Conservation (phyloP, 2,329 filamentous ascomycete genomes). For the Zasmidium cellare region DNA sequence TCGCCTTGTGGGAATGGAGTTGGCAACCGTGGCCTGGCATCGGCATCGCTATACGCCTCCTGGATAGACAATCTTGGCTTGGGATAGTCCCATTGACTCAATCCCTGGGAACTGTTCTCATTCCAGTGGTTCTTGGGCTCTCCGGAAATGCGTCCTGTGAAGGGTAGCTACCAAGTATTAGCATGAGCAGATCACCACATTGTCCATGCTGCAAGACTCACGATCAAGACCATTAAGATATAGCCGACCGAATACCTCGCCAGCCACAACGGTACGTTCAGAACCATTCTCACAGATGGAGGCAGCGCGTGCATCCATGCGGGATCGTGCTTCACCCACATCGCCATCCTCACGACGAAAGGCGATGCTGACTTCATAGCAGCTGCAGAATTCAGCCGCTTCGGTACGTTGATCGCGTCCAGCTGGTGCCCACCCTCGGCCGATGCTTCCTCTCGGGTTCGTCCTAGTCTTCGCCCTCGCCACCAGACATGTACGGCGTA, state of each 20-base stretch:
- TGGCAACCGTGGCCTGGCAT: neutral
- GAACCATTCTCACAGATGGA: neutral
- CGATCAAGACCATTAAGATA: neutral
- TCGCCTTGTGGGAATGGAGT: neutral
- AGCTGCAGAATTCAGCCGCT: neutral
- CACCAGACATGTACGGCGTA: neutral
- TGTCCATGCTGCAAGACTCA: too few relatives aligned
- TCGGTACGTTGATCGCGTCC: neutral
- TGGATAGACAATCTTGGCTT: neutral
- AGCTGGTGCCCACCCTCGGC: neutral
- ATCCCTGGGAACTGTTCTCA: neutral
- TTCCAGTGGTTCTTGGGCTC: neutral
- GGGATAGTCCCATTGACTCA: neutral
- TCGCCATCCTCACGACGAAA: neutral
- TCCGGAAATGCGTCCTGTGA: neutral
- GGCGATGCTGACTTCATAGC: neutral
- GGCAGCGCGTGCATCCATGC: neutral
- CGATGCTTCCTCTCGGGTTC: neutral
- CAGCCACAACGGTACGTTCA: neutral
- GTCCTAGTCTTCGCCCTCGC: neutral
- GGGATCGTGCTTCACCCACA: neutral
- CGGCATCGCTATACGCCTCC: neutral
- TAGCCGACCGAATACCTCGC: neutral
- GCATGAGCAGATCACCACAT: too few relatives aligned
- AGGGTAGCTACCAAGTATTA: too few relatives aligned